Evolutionary conservation across 2,329 filamentous ascomycete species (phyloP).

Genomic region (Lachnellula subtilissima): DNA sequence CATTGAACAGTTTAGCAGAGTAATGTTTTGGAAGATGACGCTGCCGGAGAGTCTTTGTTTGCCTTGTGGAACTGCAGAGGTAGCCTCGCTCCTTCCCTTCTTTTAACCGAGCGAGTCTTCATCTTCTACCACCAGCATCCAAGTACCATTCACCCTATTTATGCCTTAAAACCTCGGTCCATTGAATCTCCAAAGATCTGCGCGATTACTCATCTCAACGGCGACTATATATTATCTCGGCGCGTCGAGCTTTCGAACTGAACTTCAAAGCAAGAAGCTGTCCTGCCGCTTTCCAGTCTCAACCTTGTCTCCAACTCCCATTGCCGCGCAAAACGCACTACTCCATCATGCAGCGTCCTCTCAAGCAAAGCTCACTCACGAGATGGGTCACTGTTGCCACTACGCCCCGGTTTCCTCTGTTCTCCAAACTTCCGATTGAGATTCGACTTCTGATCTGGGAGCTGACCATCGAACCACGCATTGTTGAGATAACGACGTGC

Average conservation of each 20-base stretch:
- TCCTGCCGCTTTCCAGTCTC: too few species aligned
- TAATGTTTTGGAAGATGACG: too few species aligned
- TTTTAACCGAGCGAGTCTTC: not conserved
- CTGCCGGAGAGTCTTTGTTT: too few species aligned
- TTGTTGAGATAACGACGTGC: not conserved
- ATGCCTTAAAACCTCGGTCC: not conserved
- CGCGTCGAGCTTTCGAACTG: too few species aligned
- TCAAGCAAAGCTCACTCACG: too few species aligned
- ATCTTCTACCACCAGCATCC: not conserved
- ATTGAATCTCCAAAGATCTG: not conserved
- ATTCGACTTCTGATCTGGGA: not conserved
- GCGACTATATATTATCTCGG: too few species aligned
- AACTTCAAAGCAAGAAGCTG: too few species aligned
- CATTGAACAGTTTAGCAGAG: too few species aligned
- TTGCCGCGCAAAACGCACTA: too few species aligned
- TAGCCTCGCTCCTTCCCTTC: not conserved
- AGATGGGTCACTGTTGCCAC: not conserved
- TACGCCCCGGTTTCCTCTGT: not conserved
- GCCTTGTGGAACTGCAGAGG: not conserved
- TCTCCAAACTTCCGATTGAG: not conserved
- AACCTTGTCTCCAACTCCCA: too few species aligned
- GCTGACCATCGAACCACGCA: not conserved
- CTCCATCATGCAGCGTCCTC: too few species aligned
- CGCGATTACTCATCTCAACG: too few species aligned
- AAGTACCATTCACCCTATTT: not conserved